phyloP scores from a whole-genome alignment of 106 monocot genomes.

The Allium sativum region DNA sequence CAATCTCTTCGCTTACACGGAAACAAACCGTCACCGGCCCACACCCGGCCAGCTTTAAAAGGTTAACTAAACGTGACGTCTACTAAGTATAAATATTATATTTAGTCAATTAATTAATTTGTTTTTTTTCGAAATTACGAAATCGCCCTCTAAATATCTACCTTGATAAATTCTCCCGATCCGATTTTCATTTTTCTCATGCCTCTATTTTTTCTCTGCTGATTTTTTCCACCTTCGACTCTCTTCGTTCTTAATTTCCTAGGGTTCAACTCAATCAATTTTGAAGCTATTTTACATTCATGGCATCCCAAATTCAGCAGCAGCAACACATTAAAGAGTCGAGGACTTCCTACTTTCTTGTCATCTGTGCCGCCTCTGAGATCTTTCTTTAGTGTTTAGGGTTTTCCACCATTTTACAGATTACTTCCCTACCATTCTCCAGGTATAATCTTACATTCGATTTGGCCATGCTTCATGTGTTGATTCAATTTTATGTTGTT shows the following conservation, averaged over 20 bases:
- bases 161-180: not conserved
- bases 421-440: not conserved
- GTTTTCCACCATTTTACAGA: not conserved
- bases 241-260: too few species aligned
- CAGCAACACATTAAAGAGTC: constrained; percentile 16
- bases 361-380: constrained; percentile 23
- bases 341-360: constrained; percentile 15
- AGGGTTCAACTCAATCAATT: too few species aligned
- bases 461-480: not conserved
- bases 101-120: too few species aligned
- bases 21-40: too few species aligned
- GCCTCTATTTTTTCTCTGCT: not conserved
- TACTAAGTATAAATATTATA: too few species aligned
- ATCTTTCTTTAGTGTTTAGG: constrained; percentile 18
- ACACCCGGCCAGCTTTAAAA: too few species aligned
- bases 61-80: too few species aligned
- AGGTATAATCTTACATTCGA: not conserved
- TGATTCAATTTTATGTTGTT: not conserved
- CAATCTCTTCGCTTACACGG: too few species aligned
- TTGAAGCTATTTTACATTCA: not conserved
- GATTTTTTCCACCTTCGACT: not conserved
- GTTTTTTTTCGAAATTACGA: too few species aligned
- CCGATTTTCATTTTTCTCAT: not conserved
- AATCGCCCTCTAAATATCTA: not conserved
- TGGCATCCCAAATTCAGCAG: constrained; percentile 5